Percentiles rank a stretch among this genome's conserved stretches.
Evolutionary conservation across 2,329 filamentous ascomycete genomes (phyloP).

Genomic region (Dactylella cylindrospora): DNA sequence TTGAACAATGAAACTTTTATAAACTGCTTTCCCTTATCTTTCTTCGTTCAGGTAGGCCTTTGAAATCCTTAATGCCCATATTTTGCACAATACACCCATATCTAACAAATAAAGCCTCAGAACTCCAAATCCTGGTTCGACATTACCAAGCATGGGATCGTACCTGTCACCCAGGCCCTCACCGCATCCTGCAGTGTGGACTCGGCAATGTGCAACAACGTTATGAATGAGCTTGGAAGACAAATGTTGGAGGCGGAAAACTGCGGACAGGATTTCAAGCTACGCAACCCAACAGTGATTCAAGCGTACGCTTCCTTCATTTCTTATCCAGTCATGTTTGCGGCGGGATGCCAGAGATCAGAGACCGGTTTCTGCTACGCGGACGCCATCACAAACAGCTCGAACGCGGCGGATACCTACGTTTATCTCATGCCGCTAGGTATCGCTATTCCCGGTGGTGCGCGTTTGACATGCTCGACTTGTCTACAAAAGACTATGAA

Average conservation of each 20-base stretch:
- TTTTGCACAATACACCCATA: neutral
- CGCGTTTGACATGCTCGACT: constrained; percentile 70
- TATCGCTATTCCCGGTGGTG: constrained; percentile 65
- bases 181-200: constrained; percentile 75
- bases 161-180: constrained; percentile 73
- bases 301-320: constrained; percentile 74
- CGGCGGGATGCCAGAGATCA: constrained; percentile 73
- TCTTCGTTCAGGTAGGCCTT: constrained; percentile 71
- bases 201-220: constrained; percentile 63
- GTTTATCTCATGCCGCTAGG: constrained; percentile 86
- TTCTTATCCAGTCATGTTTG: constrained; percentile 76
- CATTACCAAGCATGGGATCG: constrained; percentile 65
- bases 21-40: constrained; percentile 77
- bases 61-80: neutral
- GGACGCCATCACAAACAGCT: constrained; percentile 75
- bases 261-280: constrained; percentile 71
- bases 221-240: constrained; percentile 66
- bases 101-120: constrained; percentile 54
- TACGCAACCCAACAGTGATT: constrained; percentile 68
- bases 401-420: constrained; percentile 70
- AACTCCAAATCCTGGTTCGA: constrained; percentile 84
- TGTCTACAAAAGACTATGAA: constrained; percentile 81
- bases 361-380: constrained; percentile 65
- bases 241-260: constrained; percentile 64
- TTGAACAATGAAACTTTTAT: constrained; percentile 68